Base-by-base conservation (phyloP, 352 stramenopile genomes). In the Phytophthora hibernalis region DNA sequence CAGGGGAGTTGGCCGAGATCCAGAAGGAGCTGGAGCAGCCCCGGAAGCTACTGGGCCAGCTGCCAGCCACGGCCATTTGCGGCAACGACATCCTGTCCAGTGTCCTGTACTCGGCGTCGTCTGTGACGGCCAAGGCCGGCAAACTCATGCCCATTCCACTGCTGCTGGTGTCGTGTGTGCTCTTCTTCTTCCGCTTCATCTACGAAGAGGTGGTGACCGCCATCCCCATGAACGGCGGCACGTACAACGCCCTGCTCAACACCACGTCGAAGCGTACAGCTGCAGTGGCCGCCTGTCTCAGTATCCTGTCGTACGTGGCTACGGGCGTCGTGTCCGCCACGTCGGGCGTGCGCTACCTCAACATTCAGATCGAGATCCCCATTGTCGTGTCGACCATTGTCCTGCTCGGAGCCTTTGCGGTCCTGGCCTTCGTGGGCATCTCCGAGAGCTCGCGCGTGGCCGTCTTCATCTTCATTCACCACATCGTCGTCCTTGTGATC, bases 161-260 rank as follows among this genome's bases (percentile, higher is more conserved):
- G 47, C 30, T 90, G 0, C 67, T 96, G 56, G 90, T 97, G 5
- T 82, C 85, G 0, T 61, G 53, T 15, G 75, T 87, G 50, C 74
- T 89, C 49, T 85, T 76, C 53, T 80, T 82, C 47, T 85, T 81
- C 58, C 80, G 81, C 21, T 89, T 89, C 57, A 95, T 97, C 26
- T 31, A 31, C 26, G 26, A 31, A 7, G 26, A 31, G 9, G 26
- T 89, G 5, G 91, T 97, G 30, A 95, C 81, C 11, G 91, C 91
- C 5, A 85, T 97, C 40, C 90, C 90, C 10, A 81, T 96, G 61
- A 97, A 97, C 74, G 91, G 91, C 10, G 91, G 91, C 16, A 91
- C 87, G 10, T 97, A 97, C 73, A 97, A 96, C 65, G 83, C 91
- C 1, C 77, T 97, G 24, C 61, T 97, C 9, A 97, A 97, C 73